A percentile compares a stretch with the other conserved stretches of the same genome.
These are phyloP conservation scores for Fusarium phyllophilum DNA, from an alignment of 2,329 filamentous ascomycete genomes.

Conservation along the genomic window DNA sequence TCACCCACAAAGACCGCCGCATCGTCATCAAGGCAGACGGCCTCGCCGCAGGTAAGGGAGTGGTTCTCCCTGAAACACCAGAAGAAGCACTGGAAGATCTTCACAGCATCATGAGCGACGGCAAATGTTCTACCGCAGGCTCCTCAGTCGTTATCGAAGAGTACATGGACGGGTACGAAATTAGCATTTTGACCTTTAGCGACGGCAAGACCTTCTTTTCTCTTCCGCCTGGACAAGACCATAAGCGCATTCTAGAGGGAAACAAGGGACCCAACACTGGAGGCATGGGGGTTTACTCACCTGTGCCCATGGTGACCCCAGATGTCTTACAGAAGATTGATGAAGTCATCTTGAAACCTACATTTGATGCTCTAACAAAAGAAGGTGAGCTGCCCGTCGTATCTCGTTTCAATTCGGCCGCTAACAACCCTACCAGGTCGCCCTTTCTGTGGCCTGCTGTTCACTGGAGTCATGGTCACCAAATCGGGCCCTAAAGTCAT, in stretches of 20 bases:
- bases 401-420: not conserved
- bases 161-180: constrained; percentile 74
- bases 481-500: constrained; percentile 78
- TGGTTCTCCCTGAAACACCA: constrained; percentile 51
- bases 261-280: constrained; percentile 78
- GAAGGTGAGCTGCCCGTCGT: constrained; percentile 54
- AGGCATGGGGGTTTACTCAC: constrained; percentile 80
- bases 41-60: constrained; percentile 79
- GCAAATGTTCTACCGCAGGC: constrained; percentile 73
- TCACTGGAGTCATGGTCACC: constrained; percentile 88
- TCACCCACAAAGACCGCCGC: constrained; percentile 52
- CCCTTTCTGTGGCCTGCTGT: constrained; percentile 75
- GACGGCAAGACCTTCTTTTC: constrained; percentile 72
- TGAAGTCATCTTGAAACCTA: constrained; percentile 68
- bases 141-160: constrained; percentile 79
- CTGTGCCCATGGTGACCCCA: constrained; percentile 64
- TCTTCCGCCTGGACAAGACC: constrained; percentile 77
- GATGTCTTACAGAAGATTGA: constrained; percentile 68
- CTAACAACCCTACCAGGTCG: constrained; percentile 9
- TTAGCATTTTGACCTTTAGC: constrained; percentile 74
- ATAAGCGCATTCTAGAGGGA: constrained; percentile 75
- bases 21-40: constrained; percentile 82
- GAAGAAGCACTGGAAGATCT: constrained; percentile 71
- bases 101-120: constrained; percentile 73
- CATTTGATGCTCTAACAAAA: constrained; percentile 68